Conservation (phyloP, 1,284 basidiomycete species). For the Clitocybe nebularis region DNA sequence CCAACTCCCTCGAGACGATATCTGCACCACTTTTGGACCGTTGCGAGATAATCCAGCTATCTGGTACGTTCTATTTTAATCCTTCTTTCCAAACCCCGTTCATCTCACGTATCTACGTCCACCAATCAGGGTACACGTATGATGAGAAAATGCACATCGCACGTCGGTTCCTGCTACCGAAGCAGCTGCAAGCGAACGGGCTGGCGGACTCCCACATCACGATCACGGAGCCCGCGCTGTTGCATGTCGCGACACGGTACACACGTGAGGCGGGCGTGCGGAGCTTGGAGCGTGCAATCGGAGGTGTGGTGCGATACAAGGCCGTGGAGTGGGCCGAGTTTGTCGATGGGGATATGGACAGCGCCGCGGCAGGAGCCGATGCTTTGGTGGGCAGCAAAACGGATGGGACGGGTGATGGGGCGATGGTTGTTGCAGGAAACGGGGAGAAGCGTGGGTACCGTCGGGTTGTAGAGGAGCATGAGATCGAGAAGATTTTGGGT, state of each 20-base stretch:
- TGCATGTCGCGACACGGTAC: conserved; percentile 73
- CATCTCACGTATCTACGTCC: too few relatives aligned
- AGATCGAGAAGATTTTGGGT: conserved; percentile 85
- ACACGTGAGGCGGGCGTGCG: conserved; percentile 93
- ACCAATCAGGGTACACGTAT: conserved; percentile 69
- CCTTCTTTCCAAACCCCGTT: conserved; percentile 16
- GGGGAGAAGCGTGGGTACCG: conserved; percentile 45
- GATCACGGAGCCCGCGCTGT: conserved; percentile 65
- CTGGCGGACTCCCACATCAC: conserved; percentile 50
- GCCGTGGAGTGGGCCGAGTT: conserved; percentile 86
- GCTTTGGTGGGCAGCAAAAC: conserved; percentile 16
- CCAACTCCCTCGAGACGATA: conserved; percentile 84
- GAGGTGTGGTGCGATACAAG: conserved; percentile 80
- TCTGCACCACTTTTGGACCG: conserved; percentile 78
- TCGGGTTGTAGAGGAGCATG: conserved; percentile 58
- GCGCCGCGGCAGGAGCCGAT: conserved; percentile 2
- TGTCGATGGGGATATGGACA: conserved; percentile 39
- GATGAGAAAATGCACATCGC: conserved; percentile 92
- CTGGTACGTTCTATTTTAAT: conserved; percentile 37
- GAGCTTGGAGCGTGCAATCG: conserved; percentile 84
- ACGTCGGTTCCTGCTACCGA: conserved; percentile 79
- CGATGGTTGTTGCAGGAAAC: conserved; percentile 12
- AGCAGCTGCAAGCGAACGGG: conserved; percentile 74
- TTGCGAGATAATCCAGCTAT: conserved; percentile 70
- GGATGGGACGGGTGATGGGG: conserved; percentile 15